Conservation (phyloP, 1,139 yeast species). For the Suhomyces yuchorum region DNA sequence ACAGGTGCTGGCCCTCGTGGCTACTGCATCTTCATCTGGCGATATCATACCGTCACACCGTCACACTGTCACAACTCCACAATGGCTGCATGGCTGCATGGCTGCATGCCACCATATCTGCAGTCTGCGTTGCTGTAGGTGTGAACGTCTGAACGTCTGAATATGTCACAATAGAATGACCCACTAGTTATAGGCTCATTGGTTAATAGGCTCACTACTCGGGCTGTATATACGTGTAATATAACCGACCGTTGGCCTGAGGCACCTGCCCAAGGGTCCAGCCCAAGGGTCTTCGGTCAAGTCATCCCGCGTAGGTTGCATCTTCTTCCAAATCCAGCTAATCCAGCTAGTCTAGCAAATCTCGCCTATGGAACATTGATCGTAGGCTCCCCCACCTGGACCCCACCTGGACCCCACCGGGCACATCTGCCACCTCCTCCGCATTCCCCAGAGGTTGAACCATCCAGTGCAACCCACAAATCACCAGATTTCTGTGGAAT, state of each 20-base stretch:
- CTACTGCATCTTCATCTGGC: background rate
- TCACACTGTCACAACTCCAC: background rate
- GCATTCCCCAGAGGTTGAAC: too few species aligned
- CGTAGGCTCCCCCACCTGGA: background rate
- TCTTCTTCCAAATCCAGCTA: too few species aligned
- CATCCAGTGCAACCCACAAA: background rate
- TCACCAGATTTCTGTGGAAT: background rate
- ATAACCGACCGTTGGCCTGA: background rate
- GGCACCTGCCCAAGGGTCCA: too few species aligned
- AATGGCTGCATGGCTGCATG: too few species aligned
- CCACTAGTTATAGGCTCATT: background rate
- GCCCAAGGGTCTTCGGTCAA: too few species aligned
- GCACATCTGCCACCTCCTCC: too few species aligned
- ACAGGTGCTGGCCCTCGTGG: background rate
- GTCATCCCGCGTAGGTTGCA: too few species aligned
- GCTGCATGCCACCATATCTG: too few species aligned
- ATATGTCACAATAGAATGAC: background rate
- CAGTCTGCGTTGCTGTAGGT: background rate
- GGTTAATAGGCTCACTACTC: background rate
- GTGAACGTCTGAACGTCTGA: background rate
- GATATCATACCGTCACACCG: background rate
- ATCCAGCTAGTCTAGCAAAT: too few species aligned
- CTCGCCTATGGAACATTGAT: background rate
- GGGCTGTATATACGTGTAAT: constrained; percentile 1
- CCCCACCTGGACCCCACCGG: background rate